A percentile compares a stretch with the other conserved stretches of the same genome.
Evolutionary conservation across 176 grass and related monocot species (phyloP).

Genomic region (Zizania latifolia): DNA sequence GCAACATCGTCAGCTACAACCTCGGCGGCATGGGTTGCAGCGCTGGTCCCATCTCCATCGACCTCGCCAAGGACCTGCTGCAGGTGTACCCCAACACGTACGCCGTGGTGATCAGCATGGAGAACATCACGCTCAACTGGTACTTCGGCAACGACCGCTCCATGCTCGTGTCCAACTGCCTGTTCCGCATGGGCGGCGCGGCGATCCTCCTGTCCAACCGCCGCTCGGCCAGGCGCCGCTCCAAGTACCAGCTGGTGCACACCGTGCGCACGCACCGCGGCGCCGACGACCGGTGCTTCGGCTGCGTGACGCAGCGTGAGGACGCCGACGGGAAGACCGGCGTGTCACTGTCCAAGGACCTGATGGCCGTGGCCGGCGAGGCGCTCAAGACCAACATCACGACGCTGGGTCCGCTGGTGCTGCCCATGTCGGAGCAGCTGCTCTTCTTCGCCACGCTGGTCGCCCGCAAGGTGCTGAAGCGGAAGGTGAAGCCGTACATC

Average conservation of each 20-base stretch:
- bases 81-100: constrained; percentile 33
- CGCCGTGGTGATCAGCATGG: constrained; percentile 53
- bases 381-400: constrained; percentile 63
- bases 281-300: constrained; percentile 47
- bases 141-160: constrained; percentile 52
- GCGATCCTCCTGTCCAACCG: constrained; percentile 45
- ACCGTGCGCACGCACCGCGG: constrained; percentile 55
- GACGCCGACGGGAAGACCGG: constrained; percentile 28
- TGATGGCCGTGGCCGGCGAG: constrained; percentile 48
- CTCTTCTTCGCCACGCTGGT: constrained; percentile 55
- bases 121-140: constrained; percentile 64
- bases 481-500: constrained; percentile 53
- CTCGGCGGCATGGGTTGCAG: constrained; percentile 63
- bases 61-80: constrained; percentile 52
- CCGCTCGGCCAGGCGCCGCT: not conserved
- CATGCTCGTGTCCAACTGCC: constrained; percentile 59
- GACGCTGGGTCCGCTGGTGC: constrained; percentile 43
- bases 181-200: constrained; percentile 52
- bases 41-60: constrained; percentile 44
- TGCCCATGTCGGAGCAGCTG: constrained; percentile 51
- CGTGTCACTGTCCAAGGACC: constrained; percentile 49
- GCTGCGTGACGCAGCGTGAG: constrained; percentile 34
- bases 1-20: constrained; percentile 44
- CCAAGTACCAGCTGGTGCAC: constrained; percentile 76
- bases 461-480: constrained; percentile 20